Conservation (phyloP, 805 yeast genomes). For the Candida ponderosae region DNA sequence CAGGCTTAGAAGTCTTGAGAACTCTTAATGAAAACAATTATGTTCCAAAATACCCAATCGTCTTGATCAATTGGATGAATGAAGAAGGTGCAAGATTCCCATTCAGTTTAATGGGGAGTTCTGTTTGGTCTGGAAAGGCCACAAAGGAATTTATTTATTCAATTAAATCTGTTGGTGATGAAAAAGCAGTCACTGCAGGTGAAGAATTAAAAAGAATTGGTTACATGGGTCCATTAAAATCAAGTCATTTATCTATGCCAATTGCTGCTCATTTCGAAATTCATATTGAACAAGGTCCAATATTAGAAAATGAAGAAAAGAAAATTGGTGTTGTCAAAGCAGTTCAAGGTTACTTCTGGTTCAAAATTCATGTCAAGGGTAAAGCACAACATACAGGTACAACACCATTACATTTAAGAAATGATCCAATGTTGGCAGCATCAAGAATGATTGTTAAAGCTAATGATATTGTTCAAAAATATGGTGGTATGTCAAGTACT, state of each 20-base stretch:
- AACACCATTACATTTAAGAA: slow-evolving; percentile 53
- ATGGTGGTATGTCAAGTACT: slow-evolving; percentile 48
- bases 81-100: slow-evolving; percentile 79
- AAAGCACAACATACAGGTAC: slow-evolving; percentile 70
- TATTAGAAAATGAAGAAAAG: slow-evolving; percentile 46
- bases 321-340: slow-evolving; percentile 60
- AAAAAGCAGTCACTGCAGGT: slow-evolving; percentile 37
- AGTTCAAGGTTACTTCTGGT: slow-evolving; percentile 63
- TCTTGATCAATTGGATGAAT: slow-evolving; percentile 63
- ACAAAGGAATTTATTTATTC: slow-evolving; percentile 40
- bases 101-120: slow-evolving; percentile 54
- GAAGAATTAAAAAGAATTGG: slow-evolving; percentile 56
- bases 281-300: slow-evolving; percentile 75
- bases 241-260: slow-evolving; percentile 42
- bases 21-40: slow-evolving; percentile 54
- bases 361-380: slow-evolving; percentile 47
- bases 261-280: slow-evolving; percentile 65
- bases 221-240: slow-evolving; percentile 46
- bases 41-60: slow-evolving; percentile 57
- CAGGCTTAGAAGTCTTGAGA: slow-evolving; percentile 60
- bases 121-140: slow-evolving; percentile 55
- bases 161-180: slow-evolving; percentile 47
- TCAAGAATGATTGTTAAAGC: slow-evolving; percentile 49
- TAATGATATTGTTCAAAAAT: slow-evolving; percentile 43
- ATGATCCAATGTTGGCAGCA: slow-evolving; percentile 55